A percentile compares a stretch with the other conserved stretches of the same genome.
Conservation (phyloP, 768 basidiomycete genomes). For the Panellus pusillus region DNA sequence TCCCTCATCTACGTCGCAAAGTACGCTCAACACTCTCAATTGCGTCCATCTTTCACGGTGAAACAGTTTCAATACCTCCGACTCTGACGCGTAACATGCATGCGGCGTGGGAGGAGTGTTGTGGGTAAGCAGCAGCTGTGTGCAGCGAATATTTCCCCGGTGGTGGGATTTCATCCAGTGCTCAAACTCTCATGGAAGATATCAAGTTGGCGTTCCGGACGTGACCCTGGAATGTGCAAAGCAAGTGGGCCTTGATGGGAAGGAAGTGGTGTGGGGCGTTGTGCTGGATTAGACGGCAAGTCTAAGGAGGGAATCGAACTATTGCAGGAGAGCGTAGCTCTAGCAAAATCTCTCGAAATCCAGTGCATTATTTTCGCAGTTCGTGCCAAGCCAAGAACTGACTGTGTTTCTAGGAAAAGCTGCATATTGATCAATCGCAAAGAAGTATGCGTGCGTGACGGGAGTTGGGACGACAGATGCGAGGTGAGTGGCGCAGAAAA, state of each 20-base stretch:
- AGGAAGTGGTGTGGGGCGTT: constrained; percentile 51
- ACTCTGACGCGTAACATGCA: constrained; percentile 71
- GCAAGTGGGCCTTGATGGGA: constrained; percentile 66
- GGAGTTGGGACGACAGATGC: constrained; percentile 69
- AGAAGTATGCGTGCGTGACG: constrained; percentile 75
- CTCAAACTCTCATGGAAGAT: constrained; percentile 66
- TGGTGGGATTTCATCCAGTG: constrained; percentile 90
- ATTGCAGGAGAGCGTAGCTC: constrained; percentile 57
- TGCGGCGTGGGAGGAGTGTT: constrained; percentile 76
- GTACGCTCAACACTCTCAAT: constrained; percentile 43
- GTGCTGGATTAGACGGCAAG: constrained; percentile 61
- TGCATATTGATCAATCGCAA: constrained; percentile 80
- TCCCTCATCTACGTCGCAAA: constrained; percentile 71
- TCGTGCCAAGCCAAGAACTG: constrained; percentile 1
- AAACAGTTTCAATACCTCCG: constrained; percentile 58
- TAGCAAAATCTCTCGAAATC: constrained; percentile 49
- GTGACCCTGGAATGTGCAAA: constrained; percentile 68
- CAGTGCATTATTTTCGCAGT: constrained; percentile 38
- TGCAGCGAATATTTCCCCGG: constrained; percentile 52
- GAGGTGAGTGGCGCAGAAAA: constrained; percentile 46
- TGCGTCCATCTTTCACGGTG: constrained; percentile 13
- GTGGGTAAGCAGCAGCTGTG: constrained; percentile 90
- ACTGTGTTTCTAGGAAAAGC: constrained; percentile 57
- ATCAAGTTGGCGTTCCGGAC: constrained; percentile 63
- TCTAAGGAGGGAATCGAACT: constrained; percentile 64